phyloP scores from a whole-genome alignment of 2,329 filamentous ascomycete genomes.

The Corynespora cassiicola region DNA sequence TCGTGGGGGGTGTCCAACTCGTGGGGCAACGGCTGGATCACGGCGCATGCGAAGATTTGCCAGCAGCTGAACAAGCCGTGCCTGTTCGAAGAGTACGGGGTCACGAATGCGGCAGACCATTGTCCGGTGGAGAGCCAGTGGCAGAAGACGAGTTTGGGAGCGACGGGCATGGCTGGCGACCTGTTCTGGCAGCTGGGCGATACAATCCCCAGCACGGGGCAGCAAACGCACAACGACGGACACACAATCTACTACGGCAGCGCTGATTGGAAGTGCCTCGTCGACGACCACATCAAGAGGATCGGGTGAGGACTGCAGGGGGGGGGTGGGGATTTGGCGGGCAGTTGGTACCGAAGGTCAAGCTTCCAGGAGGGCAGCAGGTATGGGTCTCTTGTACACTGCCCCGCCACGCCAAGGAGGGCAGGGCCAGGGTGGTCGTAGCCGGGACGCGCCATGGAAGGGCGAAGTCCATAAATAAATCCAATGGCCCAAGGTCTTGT shows the following conservation, averaged over 20 bases:
- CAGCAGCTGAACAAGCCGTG: slow-evolving; percentile 47
- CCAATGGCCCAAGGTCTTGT: no score
- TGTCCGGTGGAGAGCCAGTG: slow-evolving; percentile 35
- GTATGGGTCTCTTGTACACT: no score
- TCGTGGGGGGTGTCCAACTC: slow-evolving; percentile 44
- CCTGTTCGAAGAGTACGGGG: slow-evolving; percentile 50
- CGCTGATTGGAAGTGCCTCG: slow-evolving; percentile 38
- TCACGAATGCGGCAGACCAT: slow-evolving; percentile 24
- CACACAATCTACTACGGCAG: slow-evolving; percentile 38
- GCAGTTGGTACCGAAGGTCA: no score
- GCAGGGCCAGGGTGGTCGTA: no score
- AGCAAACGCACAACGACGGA: slow-evolving; percentile 36
- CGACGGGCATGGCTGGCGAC: slow-evolving; percentile 38
- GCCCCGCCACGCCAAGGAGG: no score
- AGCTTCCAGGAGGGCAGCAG: no score
- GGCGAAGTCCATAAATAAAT: no score
- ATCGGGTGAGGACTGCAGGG: slow-evolving; percentile 25
- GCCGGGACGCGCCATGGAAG: no score
- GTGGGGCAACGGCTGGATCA: slow-evolving; percentile 56
- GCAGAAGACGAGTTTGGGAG: slow-evolving; percentile 34
- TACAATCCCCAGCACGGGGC: slow-evolving; percentile 23
- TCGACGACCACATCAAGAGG: slow-evolving; percentile 30
- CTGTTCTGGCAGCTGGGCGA: slow-evolving; percentile 44
- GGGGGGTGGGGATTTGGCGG: background rate
- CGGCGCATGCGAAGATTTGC: slow-evolving; percentile 51